Conservation (phyloP, 164 flowering plant genomes). For the Cinnamomum chago region DNA sequence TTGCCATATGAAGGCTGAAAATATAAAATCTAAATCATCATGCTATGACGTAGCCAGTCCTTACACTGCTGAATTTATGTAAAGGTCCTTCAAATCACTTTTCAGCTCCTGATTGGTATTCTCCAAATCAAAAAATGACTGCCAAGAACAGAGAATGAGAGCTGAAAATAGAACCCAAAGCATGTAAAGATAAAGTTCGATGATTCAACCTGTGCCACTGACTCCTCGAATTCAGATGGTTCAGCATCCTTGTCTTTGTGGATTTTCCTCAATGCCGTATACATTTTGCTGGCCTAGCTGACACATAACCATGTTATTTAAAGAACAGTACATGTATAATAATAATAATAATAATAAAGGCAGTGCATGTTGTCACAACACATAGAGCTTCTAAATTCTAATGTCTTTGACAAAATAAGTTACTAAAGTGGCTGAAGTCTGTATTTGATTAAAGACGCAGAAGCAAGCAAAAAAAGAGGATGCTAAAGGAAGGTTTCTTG, state of each 20-base stretch:
- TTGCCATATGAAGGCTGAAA: not conserved
- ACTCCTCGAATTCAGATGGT: slow-evolving; percentile 57
- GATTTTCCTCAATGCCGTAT: slow-evolving; percentile 50
- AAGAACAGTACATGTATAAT: no score
- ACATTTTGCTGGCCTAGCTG: slow-evolving; percentile 36
- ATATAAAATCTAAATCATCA: not conserved
- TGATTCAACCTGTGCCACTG: slow-evolving; percentile 64
- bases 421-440: no score
- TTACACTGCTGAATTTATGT: slow-evolving; percentile 67
- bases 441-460: no score
- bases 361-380: no score
- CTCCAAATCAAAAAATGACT: slow-evolving; percentile 75
- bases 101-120: slow-evolving; percentile 61
- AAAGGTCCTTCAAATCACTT: slow-evolving; percentile 75
- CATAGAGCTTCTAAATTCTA: no score
- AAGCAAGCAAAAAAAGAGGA: no score
- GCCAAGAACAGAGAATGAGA: slow-evolving; percentile 11
- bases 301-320: no score
- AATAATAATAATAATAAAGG: no score
- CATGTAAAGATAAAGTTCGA: not conserved
- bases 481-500: no score
- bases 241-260: slow-evolving; percentile 61
- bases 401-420: no score
- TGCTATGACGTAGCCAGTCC: slow-evolving; percentile 1
- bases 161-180: not conserved